Base-by-base conservation (phyloP, 2,329 filamentous ascomycete species). In the Aspergillus sp. region DNA sequence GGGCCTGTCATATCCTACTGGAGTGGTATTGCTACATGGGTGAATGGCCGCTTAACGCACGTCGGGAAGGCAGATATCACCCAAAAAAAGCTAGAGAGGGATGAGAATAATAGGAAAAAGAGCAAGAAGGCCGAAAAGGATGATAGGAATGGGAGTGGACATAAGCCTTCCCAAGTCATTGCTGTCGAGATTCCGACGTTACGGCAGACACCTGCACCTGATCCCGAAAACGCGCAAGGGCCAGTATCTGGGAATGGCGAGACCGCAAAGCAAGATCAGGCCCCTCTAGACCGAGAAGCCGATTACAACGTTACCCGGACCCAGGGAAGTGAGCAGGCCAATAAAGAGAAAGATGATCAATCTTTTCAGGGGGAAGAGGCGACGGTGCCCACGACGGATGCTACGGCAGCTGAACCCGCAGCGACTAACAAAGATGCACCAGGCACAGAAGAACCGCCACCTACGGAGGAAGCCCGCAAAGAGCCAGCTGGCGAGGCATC, bases 1-100 rank as follows among this genome's bases (percentile, higher is more conserved):
- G 93, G 93, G 0, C 88, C 93, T 0, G 88, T 96, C 7, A 83
- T 96, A 38, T 88, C 87, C 2, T 91, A 86, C 66, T 96, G 90
- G 85, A 97, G 90, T 65, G 93, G 91, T n/a, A 79, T 88, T 52
- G 86, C 86, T 32, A 81, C 87, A 57, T 91, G 88, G 78, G 77
- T 84, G 46, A 83, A 88, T 58, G 85, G 85, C 27, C 86, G 83
- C 62, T 72, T 90, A 60, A 83, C 80, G 60, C 78, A 80, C 51
- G 77, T 88, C 35, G 86, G 87, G 36, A 82, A 79, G 55, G 74
- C 78, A 52, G 75, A 84, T 34, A 59, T 70, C 35, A 59, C 58
- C 10, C 57, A 44, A 28, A 44, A 35, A 5, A 67, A 65, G 42
- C 52, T 55, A 1, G 66, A 70, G 29, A 61, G 72, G 55, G 62